phyloP scores from a whole-genome alignment of 2,329 filamentous ascomycete species.

The Ophiostoma quercus region DNA sequence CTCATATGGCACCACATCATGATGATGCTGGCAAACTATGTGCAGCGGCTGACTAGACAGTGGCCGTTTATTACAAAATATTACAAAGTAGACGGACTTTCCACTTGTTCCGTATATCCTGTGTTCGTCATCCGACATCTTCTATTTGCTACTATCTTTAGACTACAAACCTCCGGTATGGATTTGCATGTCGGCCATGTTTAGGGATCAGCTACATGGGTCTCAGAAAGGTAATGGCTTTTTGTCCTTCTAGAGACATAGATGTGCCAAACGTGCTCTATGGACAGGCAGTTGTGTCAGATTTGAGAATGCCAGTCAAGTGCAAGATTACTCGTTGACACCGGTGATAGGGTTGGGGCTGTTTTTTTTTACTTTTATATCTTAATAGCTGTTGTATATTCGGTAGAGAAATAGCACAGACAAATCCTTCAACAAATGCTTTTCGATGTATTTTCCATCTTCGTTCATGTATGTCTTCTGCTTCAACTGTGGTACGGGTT shows the following conservation, averaged over 20 bases:
- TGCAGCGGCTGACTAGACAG: neutral
- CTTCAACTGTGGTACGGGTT: neutral
- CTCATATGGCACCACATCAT: neutral
- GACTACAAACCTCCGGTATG: neutral
- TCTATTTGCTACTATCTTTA: neutral
- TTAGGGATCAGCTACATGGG: constrained; percentile 7
- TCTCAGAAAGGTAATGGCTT: neutral
- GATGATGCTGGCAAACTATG: neutral
- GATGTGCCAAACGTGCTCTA: neutral
- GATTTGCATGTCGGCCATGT: neutral
- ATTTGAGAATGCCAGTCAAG: neutral
- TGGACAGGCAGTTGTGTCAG: neutral
- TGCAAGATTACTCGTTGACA: neutral
- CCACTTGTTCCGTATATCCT: neutral
- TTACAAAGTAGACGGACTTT: neutral
- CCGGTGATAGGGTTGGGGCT: neutral
- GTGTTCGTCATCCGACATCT: neutral
- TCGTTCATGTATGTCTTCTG: neutral
- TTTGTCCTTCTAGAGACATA: neutral
- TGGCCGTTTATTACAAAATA: neutral
- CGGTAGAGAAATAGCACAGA: neutral
- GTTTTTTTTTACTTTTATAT: neutral
- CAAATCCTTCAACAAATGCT: neutral
- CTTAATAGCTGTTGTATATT: too few relatives aligned
- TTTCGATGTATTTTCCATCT: neutral